phyloP scores from a whole-genome alignment of 2,329 filamentous ascomycete species.

The Magnaporthiopsis rhizophila region DNA sequence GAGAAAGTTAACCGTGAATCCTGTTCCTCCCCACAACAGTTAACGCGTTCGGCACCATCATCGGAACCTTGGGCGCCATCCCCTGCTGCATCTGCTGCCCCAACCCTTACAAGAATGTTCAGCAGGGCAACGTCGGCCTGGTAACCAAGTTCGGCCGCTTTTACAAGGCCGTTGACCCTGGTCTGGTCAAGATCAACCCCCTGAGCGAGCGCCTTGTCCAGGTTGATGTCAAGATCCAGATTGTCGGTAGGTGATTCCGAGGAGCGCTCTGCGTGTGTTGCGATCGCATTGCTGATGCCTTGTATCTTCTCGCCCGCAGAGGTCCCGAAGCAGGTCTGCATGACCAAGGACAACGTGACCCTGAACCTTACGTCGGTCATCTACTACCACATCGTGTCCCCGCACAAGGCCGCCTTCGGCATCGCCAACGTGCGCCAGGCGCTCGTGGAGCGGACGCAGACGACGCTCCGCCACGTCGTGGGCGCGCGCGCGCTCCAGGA shows the following conservation, averaged over 20 bases:
- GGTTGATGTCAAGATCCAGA: constrained; percentile 98
- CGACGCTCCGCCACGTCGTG: constrained; percentile 86
- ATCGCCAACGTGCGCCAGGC: constrained; percentile 92
- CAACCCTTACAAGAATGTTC: constrained; percentile 90
- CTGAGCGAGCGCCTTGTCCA: constrained; percentile 83
- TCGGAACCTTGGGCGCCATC: constrained; percentile 77
- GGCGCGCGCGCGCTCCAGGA: constrained; percentile 94
- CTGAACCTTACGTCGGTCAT: constrained; percentile 92
- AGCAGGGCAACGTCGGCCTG: constrained; percentile 88
- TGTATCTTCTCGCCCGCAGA: constrained; percentile 34
- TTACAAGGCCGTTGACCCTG: constrained; percentile 91
- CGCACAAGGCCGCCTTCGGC: constrained; percentile 95
- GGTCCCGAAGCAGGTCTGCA: constrained; percentile 93
- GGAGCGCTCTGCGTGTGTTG: too few relatives aligned
- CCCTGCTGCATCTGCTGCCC: constrained; percentile 89
- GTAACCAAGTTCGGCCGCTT: constrained; percentile 95
- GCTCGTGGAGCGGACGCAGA: constrained; percentile 96
- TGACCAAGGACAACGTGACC: constrained; percentile 99
- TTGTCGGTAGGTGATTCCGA: constrained; percentile 43
- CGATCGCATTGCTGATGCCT: not conserved
- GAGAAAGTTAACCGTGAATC: not conserved
- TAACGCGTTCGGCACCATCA: constrained; percentile 55
- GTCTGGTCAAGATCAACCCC: constrained; percentile 95
- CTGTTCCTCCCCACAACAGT: constrained; percentile 9
- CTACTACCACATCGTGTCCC: constrained; percentile 95